phyloP scores from a whole-genome alignment of 306 rosid species.

The Gleditsia sinensis region DNA sequence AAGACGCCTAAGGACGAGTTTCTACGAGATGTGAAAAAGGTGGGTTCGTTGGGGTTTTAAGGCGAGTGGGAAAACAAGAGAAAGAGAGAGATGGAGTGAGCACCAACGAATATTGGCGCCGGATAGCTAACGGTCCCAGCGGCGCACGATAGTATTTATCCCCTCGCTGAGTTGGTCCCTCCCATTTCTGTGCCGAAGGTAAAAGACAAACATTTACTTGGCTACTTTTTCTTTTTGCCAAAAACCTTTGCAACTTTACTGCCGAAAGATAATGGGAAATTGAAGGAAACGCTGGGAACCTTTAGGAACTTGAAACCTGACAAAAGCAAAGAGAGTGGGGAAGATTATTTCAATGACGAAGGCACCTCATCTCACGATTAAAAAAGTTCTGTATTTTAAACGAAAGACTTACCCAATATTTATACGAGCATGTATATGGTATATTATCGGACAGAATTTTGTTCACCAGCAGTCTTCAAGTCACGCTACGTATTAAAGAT shows the following conservation, averaged over 20 bases:
- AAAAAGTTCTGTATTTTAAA: background rate
- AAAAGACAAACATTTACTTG: background rate
- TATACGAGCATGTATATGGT: too few relatives aligned
- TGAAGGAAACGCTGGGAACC: slow-evolving; percentile 1
- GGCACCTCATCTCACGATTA: background rate
- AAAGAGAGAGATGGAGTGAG: slow-evolving; percentile 25
- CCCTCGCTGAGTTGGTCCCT: slow-evolving; percentile 30
- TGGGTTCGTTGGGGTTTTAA: slow-evolving; percentile 54
- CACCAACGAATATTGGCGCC: slow-evolving; percentile 74
- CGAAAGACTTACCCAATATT: too few relatives aligned
- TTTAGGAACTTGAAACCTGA: slow-evolving; percentile 6
- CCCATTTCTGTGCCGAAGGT: slow-evolving; percentile 24
- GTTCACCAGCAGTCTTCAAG: too few relatives aligned
- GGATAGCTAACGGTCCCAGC: slow-evolving; percentile 62
- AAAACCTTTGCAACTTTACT: slow-evolving; percentile 12
- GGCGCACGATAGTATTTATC: slow-evolving; percentile 47
- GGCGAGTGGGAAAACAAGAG: slow-evolving; percentile 22
- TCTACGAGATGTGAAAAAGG: slow-evolving; percentile 36
- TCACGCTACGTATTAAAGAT: too few relatives aligned
- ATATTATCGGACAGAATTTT: too few relatives aligned
- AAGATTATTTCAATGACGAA: background rate
- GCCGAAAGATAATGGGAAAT: slow-evolving; percentile 28
- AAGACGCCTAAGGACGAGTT: slow-evolving; percentile 25
- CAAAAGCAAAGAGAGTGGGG: background rate
- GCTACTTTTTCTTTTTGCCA: too few relatives aligned